Evolutionary conservation across 495 filamentous ascomycete genomes (phyloP), one percentile per base, ranked within the genome.

Genomic region (Aspergillus wentii): DNA sequence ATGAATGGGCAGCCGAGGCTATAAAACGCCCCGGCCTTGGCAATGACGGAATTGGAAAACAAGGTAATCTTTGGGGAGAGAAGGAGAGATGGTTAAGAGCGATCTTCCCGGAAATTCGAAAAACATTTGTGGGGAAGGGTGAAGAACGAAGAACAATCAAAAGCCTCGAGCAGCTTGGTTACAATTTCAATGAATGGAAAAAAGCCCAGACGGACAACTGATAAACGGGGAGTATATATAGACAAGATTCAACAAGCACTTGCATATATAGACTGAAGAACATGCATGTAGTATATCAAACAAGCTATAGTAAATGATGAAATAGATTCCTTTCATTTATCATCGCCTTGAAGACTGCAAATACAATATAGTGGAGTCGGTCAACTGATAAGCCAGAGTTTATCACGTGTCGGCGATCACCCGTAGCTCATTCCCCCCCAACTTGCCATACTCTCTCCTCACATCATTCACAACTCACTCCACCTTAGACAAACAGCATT

Each of bases 31-130:
- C 49, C 17, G 69, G 57, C 4, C 51, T 78, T 11, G 58, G 56
- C 15, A 66, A 72, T 31, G 56, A 67, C 14, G 72, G 59, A n/a
- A 56, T 57, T 36, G 79, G 82, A 8, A 89, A 88, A 54, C 54
- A 62, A 38, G 78, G 80, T 15, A 76, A 79, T 22, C 62, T 54
- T 18, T 95, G 88, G 88, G 73, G 72, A 8, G 71, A 74, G 23
- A 72, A 75, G 51, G 64, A 85, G 43, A 66, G 67, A 19, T 91
- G 86, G 85, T 59, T 72, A 36, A 66, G 83, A 18, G 62, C 68
- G 35, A 57, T 58, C 13, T 72, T 76, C 35, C 62, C 71, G 0
- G 62, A 65, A 1, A 81, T 86, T 11, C 72, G 73, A 42, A 71
- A 66, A 41, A 68, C 69, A 3, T 83, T 76, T 53, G 52, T 61